Base-by-base conservation (phyloP, 225 moss, liverwort and hornwort genomes). In the Marchantia polymorpha region DNA sequence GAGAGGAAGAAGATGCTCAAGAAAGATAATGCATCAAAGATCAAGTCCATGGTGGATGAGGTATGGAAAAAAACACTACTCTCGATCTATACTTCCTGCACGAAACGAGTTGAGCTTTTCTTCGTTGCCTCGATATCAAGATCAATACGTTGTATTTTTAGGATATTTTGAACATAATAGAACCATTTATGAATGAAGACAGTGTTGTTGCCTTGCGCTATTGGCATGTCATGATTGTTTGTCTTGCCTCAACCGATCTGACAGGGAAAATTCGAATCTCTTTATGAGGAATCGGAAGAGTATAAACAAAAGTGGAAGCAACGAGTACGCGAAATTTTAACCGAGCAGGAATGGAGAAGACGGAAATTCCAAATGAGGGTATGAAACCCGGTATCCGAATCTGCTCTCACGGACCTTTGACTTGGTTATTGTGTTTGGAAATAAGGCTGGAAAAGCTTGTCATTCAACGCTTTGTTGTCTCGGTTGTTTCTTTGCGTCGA, bases 321-420 rank as follows among this genome's bases (percentile, higher is more conserved):
- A 90, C 94, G 99, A 74, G 99, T 99, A 56, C 84, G 99, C n/a
- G 99, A 93, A 56, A 95, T 95, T 82, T 82, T 99, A 67, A 99
- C 93, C 7, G 99, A 95, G 80, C 99, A 99, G 80, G 99, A 99
- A 85, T 99, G 99, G 99, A 85, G 99, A 83, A 92, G 99, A 76
- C 81, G 99, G 10, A 99, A 99, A 82, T 88, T 99, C 76, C 93
- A 92, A 64, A 99, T 99, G 99, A 89, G 99, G 85, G 87, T 86
- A 86, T 73, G 73, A 55, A 52, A n/a, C 48, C 22, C 60, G 26
- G 12, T 51, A 39, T 39, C 39, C 5, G 39, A 39, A 39, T 39
- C 3, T 60, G 11, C 60, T 22, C 25, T 76, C 7, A 0, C 14
- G 39, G 39, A 39, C 39, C 39, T 39, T 39, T 39, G 39, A 39